Conservation (phyloP, 2,329 filamentous ascomycete genomes). For the Arthrocladium fulminans region DNA sequence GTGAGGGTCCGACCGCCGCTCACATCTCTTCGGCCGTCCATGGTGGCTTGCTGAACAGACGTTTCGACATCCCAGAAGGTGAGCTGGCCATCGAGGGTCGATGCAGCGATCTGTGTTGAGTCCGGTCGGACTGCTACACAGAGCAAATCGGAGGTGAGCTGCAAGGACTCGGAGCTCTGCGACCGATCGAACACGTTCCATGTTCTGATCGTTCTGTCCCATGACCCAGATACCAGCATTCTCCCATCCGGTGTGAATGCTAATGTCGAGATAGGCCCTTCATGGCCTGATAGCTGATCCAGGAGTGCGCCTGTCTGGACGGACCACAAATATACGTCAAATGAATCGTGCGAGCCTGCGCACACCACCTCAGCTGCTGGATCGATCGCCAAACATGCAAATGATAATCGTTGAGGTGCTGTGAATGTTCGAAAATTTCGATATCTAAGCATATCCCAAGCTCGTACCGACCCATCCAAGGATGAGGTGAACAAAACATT, state of each 20-base stretch:
- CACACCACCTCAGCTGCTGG: constrained; percentile 94
- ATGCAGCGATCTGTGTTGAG: constrained; percentile 80
- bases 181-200: constrained; percentile 94
- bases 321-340: constrained; percentile 96
- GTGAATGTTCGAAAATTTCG: constrained; percentile 97
- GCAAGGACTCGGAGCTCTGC: constrained; percentile 88
- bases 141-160: constrained; percentile 83
- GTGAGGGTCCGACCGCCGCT: constrained; percentile 83
- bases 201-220: constrained; percentile 90
- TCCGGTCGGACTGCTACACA: constrained; percentile 82
- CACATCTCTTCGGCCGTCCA: constrained; percentile 85
- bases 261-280: constrained; percentile 82
- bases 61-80: constrained; percentile 92
- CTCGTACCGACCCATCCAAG: constrained; percentile 84
- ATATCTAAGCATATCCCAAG: constrained; percentile 93
- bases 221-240: constrained; percentile 80
- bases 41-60: constrained; percentile 71
- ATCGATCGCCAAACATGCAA: constrained; percentile 92
- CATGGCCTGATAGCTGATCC: constrained; percentile 82
- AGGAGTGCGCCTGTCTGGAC: constrained; percentile 94
- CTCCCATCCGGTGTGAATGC: constrained; percentile 82
- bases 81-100: constrained; percentile 84
- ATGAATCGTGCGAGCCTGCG: constrained; percentile 88
- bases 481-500: constrained; percentile 94
- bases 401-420: constrained; percentile 80